Evolutionary conservation across 192 early-diverging fungal genomes (phyloP).

Genomic region (Lobosporangium transversale): DNA sequence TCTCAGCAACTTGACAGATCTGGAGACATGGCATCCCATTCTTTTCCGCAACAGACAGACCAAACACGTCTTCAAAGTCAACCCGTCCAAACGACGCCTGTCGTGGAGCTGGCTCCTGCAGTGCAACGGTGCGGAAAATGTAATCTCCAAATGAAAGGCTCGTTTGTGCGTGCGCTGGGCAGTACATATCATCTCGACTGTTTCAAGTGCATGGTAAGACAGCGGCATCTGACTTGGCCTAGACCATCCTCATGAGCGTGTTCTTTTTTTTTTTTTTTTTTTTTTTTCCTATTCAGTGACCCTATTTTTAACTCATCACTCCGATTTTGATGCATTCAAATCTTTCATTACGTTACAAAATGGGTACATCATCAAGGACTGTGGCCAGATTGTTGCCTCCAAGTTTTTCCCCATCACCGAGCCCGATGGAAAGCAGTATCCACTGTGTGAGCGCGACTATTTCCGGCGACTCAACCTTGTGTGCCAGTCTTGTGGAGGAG

Average conservation of each 20-base stretch:
- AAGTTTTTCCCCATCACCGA: constrained; percentile 85
- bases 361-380: constrained; percentile 79
- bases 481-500: constrained; percentile 87
- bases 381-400: constrained; percentile 77
- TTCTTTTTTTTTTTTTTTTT: neutral
- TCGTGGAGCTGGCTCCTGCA: constrained; percentile 41
- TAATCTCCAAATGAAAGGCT: constrained; percentile 76
- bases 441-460: constrained; percentile 91
- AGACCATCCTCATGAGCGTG: neutral
- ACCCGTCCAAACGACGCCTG: constrained; percentile 36
- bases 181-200: constrained; percentile 93
- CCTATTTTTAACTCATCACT: neutral
- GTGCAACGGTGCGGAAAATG: constrained; percentile 73
- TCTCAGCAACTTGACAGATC: constrained; percentile 11
- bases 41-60: constrained; percentile 36
- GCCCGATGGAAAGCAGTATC: constrained; percentile 63
- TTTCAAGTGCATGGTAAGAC: constrained; percentile 91
- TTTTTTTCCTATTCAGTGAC: constrained; percentile 8
- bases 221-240: neutral
- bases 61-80: constrained; percentile 40
- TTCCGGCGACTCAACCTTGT: constrained; percentile 84
- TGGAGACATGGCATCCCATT: constrained; percentile 24
- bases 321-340: constrained; percentile 2
- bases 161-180: constrained; percentile 89
- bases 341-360: constrained; percentile 11